Evolutionary conservation across 805 yeast genomes (phyloP), one percentile per base, ranked within the genome.

Genomic region (Zygotorulaspora danielsina): DNA sequence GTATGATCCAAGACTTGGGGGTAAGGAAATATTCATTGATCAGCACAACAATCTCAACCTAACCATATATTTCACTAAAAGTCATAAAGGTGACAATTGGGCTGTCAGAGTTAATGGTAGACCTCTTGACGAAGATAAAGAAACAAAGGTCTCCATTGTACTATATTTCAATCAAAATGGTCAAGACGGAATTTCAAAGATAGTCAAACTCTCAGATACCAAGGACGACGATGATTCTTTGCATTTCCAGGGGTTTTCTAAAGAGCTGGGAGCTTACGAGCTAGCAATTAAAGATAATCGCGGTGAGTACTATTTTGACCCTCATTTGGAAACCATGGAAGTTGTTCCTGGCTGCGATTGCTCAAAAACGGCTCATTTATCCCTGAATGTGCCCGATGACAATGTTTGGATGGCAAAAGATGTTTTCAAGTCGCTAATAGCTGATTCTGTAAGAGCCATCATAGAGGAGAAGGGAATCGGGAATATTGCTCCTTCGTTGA

Each of bases 1-100:
- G 25, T 93, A 83, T 59, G 97, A 93, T 57, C 88, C 96, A 4
- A 72, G 97, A 47, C 35, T 63, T 10, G 98, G 98, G 17, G 98
- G 98, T 0, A 68, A 74, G 44, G 90, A 93, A 55, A 67, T 75
- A 1, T 78, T 93, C 19, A 64, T 69, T 25, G 98, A 93, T 58
- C 61, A 65, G 15, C 83, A 75, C 22, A 74, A 78, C 45, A 76
- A 77, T 39, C 61, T 88, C 3, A 73, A 75, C 39, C 53, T 93
- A 27, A 73, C 76, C 0, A 77, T 85, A 5, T 84, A 82, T 44
- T 84, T 88, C 59, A 83, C 83, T 20, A 93, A 93, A 64, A 73
- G 76, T 34, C 66, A 61, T 6, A 81, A 76, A 39, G 84, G 81
- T 3, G 76, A 76, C 12, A 80, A 83, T 32, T 90, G 98, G 97